These are phyloP conservation scores for Pseudogymnoascus sp. DNA, from an alignment of 2,329 filamentous ascomycete genomes.

Conservation along the genomic window DNA sequence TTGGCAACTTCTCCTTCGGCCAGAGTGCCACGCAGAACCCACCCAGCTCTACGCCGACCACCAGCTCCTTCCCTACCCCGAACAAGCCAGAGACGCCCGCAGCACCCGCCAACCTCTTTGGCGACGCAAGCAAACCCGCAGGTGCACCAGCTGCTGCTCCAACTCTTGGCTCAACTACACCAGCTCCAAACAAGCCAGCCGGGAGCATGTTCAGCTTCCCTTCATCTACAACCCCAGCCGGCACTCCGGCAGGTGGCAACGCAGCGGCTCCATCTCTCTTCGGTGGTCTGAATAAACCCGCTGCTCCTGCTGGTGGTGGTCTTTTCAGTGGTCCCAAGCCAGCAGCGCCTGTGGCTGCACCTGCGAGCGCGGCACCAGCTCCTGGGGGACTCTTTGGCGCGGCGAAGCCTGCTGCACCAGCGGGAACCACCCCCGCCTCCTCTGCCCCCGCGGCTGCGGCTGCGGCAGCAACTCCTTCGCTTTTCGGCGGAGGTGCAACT, in stretches of 20 bases:
- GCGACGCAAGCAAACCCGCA: conserved; percentile 2
- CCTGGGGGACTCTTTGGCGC: conserved; percentile 13
- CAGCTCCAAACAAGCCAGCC: conserved; percentile 17
- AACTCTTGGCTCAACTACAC: conserved; percentile 20
- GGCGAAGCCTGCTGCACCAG: conserved; percentile 12
- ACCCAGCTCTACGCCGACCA: not conserved
- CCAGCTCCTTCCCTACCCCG: not conserved
- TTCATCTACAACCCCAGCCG: conserved; percentile 9
- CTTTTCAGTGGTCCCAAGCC: conserved; percentile 27
- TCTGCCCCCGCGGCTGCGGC: not conserved
- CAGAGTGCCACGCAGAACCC: not conserved
- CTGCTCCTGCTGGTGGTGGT: conserved; percentile 16
- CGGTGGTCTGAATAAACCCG: conserved; percentile 6
- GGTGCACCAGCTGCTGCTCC: conserved; percentile 11
- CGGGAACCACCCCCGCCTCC: conserved; percentile 10
- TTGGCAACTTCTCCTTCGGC: conserved; percentile 5
- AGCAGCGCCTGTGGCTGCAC: conserved; percentile 16
- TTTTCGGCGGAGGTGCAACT: conserved; percentile 12
- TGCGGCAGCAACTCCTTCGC: not conserved
- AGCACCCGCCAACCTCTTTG: not conserved
- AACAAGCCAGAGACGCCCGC: not conserved
- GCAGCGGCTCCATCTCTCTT: conserved; percentile 13
- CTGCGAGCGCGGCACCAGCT: conserved; percentile 25
- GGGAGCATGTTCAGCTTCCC: not conserved
- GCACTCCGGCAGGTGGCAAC: not conserved